Conservation (phyloP, 148 eudicot species). For the Rhododendron williamsianum region DNA sequence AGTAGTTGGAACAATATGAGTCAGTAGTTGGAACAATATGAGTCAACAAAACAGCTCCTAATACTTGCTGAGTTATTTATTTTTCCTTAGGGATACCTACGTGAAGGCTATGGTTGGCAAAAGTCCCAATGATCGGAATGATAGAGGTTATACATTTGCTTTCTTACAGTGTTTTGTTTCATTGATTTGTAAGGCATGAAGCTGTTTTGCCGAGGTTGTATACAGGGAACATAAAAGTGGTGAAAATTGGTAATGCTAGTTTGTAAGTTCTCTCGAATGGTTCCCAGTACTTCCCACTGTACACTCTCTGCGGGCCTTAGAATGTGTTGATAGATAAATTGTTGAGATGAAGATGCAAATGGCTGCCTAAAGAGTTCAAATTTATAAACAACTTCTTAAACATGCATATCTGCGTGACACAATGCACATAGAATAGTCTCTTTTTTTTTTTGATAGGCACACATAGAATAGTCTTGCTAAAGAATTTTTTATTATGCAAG, state of each 20-base stretch:
- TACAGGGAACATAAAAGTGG: not conserved
- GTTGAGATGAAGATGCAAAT: not conserved
- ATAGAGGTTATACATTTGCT: conserved; percentile 62
- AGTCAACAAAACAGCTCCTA: not conserved
- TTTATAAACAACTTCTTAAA: too few species aligned
- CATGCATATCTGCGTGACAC: not conserved
- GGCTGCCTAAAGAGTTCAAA: not conserved
- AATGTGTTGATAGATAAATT: not conserved
- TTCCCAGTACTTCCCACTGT: not conserved
- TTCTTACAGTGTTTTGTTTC: not conserved
- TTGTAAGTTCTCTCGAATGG: not conserved
- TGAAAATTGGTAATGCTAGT: not conserved
- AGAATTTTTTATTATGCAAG: not conserved
- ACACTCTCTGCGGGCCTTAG: not conserved
- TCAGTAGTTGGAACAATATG: not conserved
- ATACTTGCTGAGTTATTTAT: conserved; percentile 1
- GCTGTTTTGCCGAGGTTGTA: not conserved
- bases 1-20: not conserved
- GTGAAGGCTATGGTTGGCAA: conserved; percentile 86
- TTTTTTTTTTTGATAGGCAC: too few species aligned
- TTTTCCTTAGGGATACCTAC: conserved; percentile 71
- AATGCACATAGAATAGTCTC: not conserved
- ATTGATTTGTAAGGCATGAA: not conserved
- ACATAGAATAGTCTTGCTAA: not conserved
- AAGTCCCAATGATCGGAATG: conserved; percentile 95